These are phyloP conservation scores for Sphagnum fallax DNA, from an alignment of 228 moss, liverwort and hornwort genomes.

Conservation along the genomic window DNA sequence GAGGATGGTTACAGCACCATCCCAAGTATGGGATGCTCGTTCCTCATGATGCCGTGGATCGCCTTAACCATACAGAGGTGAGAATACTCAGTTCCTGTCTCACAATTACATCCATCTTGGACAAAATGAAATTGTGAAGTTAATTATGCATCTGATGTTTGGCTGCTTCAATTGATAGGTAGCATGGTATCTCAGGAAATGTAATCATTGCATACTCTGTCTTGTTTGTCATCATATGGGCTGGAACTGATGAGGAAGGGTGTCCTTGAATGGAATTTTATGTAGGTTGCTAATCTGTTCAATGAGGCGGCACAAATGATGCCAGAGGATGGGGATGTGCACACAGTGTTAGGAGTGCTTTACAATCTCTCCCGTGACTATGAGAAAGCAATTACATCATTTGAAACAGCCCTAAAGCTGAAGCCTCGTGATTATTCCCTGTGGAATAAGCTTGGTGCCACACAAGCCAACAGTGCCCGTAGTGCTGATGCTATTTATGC, in stretches of 20 bases:
- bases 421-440: constrained; percentile 96
- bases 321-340: constrained; percentile 85
- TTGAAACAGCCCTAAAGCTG: constrained; percentile 78
- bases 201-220: too few species aligned
- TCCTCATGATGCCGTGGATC: constrained; percentile 37
- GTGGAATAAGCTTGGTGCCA: constrained; percentile 98
- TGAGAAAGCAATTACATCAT: constrained; percentile 76
- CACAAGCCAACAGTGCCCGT: constrained; percentile 89
- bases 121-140: not conserved
- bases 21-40: constrained; percentile 74
- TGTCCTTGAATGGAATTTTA: not conserved
- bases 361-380: constrained; percentile 93
- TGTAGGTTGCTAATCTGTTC: constrained; percentile 67
- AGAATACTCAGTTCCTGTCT: not conserved
- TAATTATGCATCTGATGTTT: too few species aligned
- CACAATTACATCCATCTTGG: not conserved
- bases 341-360: constrained; percentile 84
- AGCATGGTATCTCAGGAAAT: too few species aligned
- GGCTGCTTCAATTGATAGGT: too few species aligned
- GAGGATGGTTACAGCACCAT: constrained; percentile 89
- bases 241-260: too few species aligned
- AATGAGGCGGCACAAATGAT: constrained; percentile 66
- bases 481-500: constrained; percentile 96
- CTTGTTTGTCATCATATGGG: too few species aligned
- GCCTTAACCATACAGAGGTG: constrained; percentile 66